A percentile compares a stretch with the other conserved stretches of the same genome.
phyloP scores from a whole-genome alignment of 768 basidiomycete genomes.

The Tricholomella constricta region DNA sequence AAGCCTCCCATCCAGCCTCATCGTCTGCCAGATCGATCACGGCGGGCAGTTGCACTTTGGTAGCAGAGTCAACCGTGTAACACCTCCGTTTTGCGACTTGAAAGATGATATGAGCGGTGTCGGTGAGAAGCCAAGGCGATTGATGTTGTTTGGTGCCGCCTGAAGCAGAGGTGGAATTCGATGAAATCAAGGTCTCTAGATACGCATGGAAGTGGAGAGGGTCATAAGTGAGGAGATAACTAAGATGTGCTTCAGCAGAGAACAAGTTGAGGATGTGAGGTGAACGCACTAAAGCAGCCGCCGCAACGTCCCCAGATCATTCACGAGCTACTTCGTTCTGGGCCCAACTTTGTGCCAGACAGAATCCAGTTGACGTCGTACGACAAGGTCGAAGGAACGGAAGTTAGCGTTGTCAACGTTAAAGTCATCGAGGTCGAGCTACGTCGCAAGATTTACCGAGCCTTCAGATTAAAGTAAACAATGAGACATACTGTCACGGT shows the following conservation, averaged over 20 bases:
- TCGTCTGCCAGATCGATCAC: conserved; percentile 53
- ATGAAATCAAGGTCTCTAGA: conserved; percentile 82
- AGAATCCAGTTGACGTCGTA: conserved; percentile 85
- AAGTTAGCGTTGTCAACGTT: conserved; percentile 94
- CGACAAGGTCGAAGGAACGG: conserved; percentile 85
- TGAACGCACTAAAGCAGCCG: conserved; percentile 72
- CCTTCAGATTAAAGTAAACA: neutral
- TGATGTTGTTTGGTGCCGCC: conserved; percentile 67
- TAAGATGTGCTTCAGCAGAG: conserved; percentile 26
- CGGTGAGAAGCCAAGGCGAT: conserved; percentile 89
- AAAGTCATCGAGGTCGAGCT: conserved; percentile 95
- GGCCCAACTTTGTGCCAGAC: conserved; percentile 98
- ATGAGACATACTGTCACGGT: conserved; percentile 53
- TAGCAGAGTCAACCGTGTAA: conserved; percentile 50
- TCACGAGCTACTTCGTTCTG: conserved; percentile 88
- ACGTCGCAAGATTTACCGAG: neutral
- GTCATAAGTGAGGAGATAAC: conserved; percentile 89
- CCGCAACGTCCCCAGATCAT: conserved; percentile 82
- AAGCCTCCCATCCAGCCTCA: conserved; percentile 74
- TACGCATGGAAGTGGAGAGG: conserved; percentile 89
- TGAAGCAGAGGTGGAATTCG: conserved; percentile 44
- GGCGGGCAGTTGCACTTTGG: conserved; percentile 23
- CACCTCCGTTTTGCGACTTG: conserved; percentile 79
- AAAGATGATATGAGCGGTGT: conserved; percentile 88
- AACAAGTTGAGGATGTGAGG: neutral